Base-by-base conservation (phyloP, 176 grass and related monocot species). In the Bromus sterilis region DNA sequence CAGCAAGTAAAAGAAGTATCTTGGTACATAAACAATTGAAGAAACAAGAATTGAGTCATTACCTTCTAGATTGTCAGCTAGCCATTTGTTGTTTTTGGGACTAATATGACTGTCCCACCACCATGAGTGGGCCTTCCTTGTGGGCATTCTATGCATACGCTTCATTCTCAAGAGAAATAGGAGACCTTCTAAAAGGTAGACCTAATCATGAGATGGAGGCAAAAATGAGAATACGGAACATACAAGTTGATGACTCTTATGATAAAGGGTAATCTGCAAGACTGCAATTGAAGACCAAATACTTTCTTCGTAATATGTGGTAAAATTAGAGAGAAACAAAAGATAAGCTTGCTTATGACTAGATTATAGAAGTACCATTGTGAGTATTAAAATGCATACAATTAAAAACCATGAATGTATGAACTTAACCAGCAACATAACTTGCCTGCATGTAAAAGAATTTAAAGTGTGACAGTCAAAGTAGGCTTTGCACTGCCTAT, bases 81-180 rank as follows among this genome's bases (percentile, higher is more conserved):
- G 86, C 95, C 95, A 98, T 89, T 89, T 90, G 43, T 77, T 82
- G 82, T 93, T 98, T 78, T 98, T 98, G 25, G 90, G 92, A 78
- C 84, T 95, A 71, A 95, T 91, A 78, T 98, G 92, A 74, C 95
- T 93, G 71, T 93, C 92, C 95, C 92, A 98, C 95, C 92, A 95
- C 92, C 90, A 98, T 66, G 95, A 94, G 84, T 98, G 88, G 44
- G 93, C 89, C 70, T 98, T 98, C 41, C 74, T 91, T 7, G 90
- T 91, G 72, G 71, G 86, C 80, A 91, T 89, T 66, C 92, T 88
- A 9, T 91, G 84, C 92, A 98, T 95, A 63, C 87, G 83, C 81
- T 94, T 91, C 84, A 88, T 91, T 71, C 14, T 88, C 83, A 78
- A 81, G 5, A 32, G 12, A 82, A 78, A 74, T 56, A 78, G 28